Percentiles rank a stretch among this genome's conserved stretches.
Conservation (phyloP, 305 asterid species). For the Fraxinus sp. region DNA sequence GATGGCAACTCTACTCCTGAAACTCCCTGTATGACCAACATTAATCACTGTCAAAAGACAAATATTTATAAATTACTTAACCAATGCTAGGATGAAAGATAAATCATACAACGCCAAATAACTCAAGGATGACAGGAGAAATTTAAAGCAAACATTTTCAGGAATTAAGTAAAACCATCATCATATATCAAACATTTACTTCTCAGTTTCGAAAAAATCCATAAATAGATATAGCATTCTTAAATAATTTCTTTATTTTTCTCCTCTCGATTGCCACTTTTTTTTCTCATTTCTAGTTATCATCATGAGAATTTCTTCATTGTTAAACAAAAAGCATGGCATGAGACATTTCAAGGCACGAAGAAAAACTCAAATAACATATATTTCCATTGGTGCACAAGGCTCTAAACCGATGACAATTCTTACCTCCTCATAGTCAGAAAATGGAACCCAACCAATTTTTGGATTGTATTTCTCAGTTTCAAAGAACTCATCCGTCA, state of each 20-base stretch:
- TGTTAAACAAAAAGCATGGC: neutral
- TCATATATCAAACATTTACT: neutral
- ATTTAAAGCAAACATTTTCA: neutral
- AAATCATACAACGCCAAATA: conserved; percentile 17
- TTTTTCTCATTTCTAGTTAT: neutral
- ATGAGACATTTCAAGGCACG: neutral
- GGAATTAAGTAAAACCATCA: conserved; percentile 11
- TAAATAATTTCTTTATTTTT: neutral
- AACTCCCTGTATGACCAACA: conserved; percentile 46
- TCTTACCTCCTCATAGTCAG: conserved; percentile 56
- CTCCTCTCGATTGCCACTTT: neutral
- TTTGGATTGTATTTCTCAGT: conserved; percentile 54
- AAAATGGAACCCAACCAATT: conserved; percentile 60
- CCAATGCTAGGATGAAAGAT: neutral
- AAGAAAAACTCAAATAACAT: neutral
- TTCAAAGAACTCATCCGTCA: conserved; percentile 73
- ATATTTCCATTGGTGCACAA: neutral
- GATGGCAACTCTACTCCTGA: conserved; percentile 62
- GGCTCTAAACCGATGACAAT: neutral
- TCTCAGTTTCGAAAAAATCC: neutral
- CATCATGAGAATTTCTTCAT: neutral
- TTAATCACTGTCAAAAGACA: neutral
- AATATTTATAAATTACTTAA: neutral
- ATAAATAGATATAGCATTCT: neutral
- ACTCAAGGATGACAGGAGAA: conserved; percentile 1